Evolutionary conservation across 176 grass and related monocot species (phyloP).

Genomic region (Carex littledalei): DNA sequence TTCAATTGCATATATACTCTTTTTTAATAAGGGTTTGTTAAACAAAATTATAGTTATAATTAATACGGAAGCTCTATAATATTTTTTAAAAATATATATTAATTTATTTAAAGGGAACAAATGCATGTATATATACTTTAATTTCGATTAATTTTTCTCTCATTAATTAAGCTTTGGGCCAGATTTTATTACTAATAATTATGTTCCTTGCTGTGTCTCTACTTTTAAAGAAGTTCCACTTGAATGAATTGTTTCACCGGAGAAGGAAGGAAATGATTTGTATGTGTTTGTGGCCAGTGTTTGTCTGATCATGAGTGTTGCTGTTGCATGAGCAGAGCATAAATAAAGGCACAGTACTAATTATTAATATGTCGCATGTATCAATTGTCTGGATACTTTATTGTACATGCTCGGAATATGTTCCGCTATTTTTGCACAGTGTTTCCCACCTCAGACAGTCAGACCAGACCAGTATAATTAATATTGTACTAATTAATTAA

Average conservation of each 20-base stretch:
- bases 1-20: neutral
- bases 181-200: neutral
- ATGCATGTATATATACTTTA: too few species aligned
- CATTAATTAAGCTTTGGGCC: neutral
- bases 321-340: slow-evolving; percentile 11
- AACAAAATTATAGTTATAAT: neutral
- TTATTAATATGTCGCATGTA: slow-evolving; percentile 15
- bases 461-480: neutral
- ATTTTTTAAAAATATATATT: neutral
- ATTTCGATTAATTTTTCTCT: neutral
- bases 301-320: slow-evolving; percentile 9
- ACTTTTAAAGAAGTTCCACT: neutral
- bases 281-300: slow-evolving; percentile 9
- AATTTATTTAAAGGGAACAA: neutral
- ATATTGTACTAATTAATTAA: neutral
- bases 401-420: slow-evolving; percentile 25
- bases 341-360: neutral
- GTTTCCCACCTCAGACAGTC: slow-evolving; percentile 5
- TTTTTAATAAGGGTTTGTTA: neutral
- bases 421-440: slow-evolving; percentile 17
- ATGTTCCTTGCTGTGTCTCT: neutral
- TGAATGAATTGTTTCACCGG: neutral
- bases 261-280: slow-evolving; percentile 12
- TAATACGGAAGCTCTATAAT: neutral
- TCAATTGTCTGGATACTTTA: slow-evolving; percentile 9